These are phyloP conservation scores for Lophiotrema nucula DNA, from an alignment of 495 filamentous ascomycete genomes.

Conservation along the genomic window DNA sequence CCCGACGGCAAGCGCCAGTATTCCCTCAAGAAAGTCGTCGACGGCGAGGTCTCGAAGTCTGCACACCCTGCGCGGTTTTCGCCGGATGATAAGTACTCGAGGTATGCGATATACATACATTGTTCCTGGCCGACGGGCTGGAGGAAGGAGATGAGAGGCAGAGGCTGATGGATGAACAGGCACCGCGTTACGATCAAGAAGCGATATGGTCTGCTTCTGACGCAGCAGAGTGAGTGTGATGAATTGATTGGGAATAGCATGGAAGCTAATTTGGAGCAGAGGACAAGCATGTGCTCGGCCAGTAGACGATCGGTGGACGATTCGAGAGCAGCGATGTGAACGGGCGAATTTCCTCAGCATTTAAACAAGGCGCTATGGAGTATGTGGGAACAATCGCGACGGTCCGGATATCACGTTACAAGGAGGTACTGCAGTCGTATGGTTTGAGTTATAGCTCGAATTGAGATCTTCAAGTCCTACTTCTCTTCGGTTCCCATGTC, in stretches of 20 bases:
- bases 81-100: conserved; percentile 96
- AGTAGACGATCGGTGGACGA: conserved; percentile 15
- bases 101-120: conserved; percentile 49
- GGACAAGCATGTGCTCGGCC: conserved; percentile 37
- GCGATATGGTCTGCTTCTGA: conserved; percentile 82
- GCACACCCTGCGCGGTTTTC: conserved; percentile 97
- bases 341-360: too few relatives aligned
- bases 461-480: too few relatives aligned
- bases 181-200: conserved; percentile 92
- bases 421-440: too few relatives aligned
- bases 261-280: conserved; percentile 24
- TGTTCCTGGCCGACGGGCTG: too few relatives aligned
- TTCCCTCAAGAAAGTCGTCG: conserved; percentile 79
- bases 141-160: background rate
- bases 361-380: too few relatives aligned
- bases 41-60: conserved; percentile 83
- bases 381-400: too few relatives aligned
- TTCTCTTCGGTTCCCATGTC: too few relatives aligned
- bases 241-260: background rate
- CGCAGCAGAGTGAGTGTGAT: conserved; percentile 69
- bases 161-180: conserved; percentile 42
- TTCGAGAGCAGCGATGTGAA: too few relatives aligned
- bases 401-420: too few relatives aligned
- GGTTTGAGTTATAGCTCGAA: too few relatives aligned
- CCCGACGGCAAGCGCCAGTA: conserved; percentile 78